Evolutionary conservation across 352 stramenopile species (phyloP).

Genomic region (Globisporangium perplexum): DNA sequence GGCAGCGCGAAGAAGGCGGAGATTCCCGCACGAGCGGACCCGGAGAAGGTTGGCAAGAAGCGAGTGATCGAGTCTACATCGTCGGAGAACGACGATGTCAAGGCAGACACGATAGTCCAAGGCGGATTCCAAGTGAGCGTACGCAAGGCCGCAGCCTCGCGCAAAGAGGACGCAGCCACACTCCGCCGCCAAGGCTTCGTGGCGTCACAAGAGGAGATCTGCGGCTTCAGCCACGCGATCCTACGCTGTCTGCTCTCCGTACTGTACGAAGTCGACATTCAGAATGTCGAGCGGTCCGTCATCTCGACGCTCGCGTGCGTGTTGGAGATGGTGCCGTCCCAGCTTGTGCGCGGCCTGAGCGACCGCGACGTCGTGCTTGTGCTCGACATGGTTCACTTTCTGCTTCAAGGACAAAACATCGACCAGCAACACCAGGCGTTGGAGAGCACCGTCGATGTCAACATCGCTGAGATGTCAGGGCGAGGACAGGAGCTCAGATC

Average conservation of each 20-base stretch:
- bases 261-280: constrained; percentile 51
- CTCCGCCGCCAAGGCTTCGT: constrained; percentile 17
- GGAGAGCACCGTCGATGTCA: neutral
- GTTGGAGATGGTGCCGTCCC: constrained; percentile 68
- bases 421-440: constrained; percentile 2
- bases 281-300: constrained; percentile 60
- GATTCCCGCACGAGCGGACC: too few relatives aligned
- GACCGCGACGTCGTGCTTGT: constrained; percentile 57
- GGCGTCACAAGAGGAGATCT: constrained; percentile 30
- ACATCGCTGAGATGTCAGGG: neutral
- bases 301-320: constrained; percentile 60
- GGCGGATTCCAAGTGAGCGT: neutral
- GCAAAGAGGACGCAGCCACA: constrained; percentile 11
- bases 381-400: constrained; percentile 60
- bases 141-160: neutral
- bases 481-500: neutral
- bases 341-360: constrained; percentile 36
- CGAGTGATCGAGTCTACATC: constrained; percentile 22
- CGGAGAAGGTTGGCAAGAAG: constrained; percentile 15
- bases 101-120: constrained; percentile 1
- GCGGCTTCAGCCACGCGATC: constrained; percentile 43
- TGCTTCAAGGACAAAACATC: constrained; percentile 41
- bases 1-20: neutral
- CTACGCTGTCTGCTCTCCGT: constrained; percentile 41
- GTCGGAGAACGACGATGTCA: constrained; percentile 20